phyloP scores from a whole-genome alignment of 2,329 filamentous ascomycete species.

The Venturia asperata region DNA sequence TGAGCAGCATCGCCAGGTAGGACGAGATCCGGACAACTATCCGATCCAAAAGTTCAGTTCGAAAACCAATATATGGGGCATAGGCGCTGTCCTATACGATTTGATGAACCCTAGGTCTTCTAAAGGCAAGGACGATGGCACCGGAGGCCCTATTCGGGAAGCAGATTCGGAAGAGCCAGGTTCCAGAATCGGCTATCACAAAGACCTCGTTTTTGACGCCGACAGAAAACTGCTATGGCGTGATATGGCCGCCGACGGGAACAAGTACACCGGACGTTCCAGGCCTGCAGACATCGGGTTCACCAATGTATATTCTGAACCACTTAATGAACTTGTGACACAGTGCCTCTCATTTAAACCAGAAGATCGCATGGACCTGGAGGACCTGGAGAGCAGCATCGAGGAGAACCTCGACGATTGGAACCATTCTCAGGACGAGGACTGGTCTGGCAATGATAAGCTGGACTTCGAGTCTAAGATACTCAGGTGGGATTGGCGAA shows the following conservation, averaged over 20 bases:
- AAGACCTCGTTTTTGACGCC: neutral
- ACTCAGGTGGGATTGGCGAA: neutral
- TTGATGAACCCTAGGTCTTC: neutral
- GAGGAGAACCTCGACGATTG: neutral
- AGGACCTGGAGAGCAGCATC: neutral
- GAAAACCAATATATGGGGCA: conserved; percentile 6
- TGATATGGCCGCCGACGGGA: neutral
- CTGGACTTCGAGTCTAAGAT: neutral
- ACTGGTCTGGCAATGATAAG: neutral
- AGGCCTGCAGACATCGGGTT: neutral
- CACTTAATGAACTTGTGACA: neutral
- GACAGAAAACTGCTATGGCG: neutral
- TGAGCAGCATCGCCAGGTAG: neutral
- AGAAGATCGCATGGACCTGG: neutral
- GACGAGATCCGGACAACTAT: neutral
- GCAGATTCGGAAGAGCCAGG: neutral
- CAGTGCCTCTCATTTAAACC: neutral
- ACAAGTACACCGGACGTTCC: neutral
- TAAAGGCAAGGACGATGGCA: neutral
- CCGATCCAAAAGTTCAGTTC: neutral
- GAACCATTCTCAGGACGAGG: neutral
- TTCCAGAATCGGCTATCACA: conserved; percentile 6
- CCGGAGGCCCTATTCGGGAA: neutral
- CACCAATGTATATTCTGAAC: neutral
- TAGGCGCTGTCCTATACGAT: neutral